Conservation (phyloP, 2,329 filamentous ascomycete genomes). For the Talaromyces rugulosus region DNA sequence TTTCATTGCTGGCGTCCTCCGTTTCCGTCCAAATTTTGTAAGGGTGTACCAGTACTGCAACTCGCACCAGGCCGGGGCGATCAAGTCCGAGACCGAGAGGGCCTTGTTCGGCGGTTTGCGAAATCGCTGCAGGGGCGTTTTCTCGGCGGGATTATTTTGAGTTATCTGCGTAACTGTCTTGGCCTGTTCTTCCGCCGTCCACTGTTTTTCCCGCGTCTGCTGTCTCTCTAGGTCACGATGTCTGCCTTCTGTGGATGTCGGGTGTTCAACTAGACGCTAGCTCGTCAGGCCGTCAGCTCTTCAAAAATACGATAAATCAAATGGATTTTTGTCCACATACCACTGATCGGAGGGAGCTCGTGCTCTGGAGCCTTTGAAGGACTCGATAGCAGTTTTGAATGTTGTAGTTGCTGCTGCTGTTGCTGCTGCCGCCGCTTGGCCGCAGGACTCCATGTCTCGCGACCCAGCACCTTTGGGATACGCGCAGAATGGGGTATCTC, state of each 20-base stretch:
- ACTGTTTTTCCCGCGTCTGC: slow-evolving; percentile 22
- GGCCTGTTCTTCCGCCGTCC: slow-evolving; percentile 13
- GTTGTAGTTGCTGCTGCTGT: slow-evolving; percentile 15
- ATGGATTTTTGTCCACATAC: slow-evolving; percentile 18
- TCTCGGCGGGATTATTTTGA: slow-evolving; percentile 11
- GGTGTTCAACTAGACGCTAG: slow-evolving; percentile 59
- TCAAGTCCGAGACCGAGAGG: slow-evolving; percentile 81
- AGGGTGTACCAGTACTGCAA: slow-evolving; percentile 88
- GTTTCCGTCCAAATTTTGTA: slow-evolving; percentile 70
- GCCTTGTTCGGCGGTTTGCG: slow-evolving; percentile 72
- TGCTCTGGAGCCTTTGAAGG: slow-evolving; percentile 18
- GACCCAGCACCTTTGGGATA: slow-evolving; percentile 39
- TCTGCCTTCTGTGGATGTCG: slow-evolving; percentile 33
- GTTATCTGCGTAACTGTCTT: not conserved
- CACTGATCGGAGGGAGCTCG: slow-evolving; percentile 17
- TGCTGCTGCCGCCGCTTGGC: slow-evolving; percentile 19
- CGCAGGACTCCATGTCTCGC: slow-evolving; percentile 31
- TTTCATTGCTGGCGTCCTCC: slow-evolving; percentile 76
- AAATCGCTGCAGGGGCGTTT: slow-evolving; percentile 71
- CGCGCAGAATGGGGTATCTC: slow-evolving; percentile 31
- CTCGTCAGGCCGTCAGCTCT: slow-evolving; percentile 56
- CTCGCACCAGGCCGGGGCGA: slow-evolving; percentile 92
- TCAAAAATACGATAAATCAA: slow-evolving; percentile 11
- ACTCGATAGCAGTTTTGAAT: slow-evolving; percentile 18
- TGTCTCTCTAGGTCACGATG: slow-evolving; percentile 28